Evolutionary conservation across 768 basidiomycete species (phyloP), one percentile per base, ranked within the genome.

Genomic region (Boletus vermiculosoides): DNA sequence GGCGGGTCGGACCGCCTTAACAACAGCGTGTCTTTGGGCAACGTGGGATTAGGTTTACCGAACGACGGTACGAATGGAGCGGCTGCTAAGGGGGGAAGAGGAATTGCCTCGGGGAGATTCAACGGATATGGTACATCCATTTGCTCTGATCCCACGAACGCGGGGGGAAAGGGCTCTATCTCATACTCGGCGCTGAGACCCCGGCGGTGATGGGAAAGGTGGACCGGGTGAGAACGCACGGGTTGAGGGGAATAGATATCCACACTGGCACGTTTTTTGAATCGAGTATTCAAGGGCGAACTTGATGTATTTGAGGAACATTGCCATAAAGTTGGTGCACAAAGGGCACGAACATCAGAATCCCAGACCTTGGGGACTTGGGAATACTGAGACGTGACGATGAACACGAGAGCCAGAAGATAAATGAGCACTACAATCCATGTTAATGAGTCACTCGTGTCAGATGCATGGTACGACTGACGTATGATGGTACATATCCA

Each of bases 331-430:
- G 63, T 52, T 63, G 58, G 71, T 72, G 71, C 62, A 61, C 78
- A 63, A 74, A 80, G 73, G 33, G 74, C 69, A 49, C 78, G 78
- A 28, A 84, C 76, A 56, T 73, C 72, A 41, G 76, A 73, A 25
- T 74, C 67, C 84, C 86, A 88, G 34, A 88, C 72, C 5, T 68
- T 67, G 22, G 76, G 68, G 61, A 84, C 80, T 13, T 78, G 73
- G 50, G 70, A 72, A 45, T 76, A 65, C 58, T 76, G 74, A 18
- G 78, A 71, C 45, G 81, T 60, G 45, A 78, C 73, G 11, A 77
- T 70, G n/a, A 78, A 65, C 22, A 80, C 65, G 52, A 88, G 69
- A 13, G 77, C 63, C n/a, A 76, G 63, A 50, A 86, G 73, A 67
- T 89, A 89, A n/a, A 73, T 56, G 45, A 88, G 66, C 50, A 88